Base-by-base conservation (phyloP, 2,329 filamentous ascomycete genomes). In the Ascochyta rabiei region DNA sequence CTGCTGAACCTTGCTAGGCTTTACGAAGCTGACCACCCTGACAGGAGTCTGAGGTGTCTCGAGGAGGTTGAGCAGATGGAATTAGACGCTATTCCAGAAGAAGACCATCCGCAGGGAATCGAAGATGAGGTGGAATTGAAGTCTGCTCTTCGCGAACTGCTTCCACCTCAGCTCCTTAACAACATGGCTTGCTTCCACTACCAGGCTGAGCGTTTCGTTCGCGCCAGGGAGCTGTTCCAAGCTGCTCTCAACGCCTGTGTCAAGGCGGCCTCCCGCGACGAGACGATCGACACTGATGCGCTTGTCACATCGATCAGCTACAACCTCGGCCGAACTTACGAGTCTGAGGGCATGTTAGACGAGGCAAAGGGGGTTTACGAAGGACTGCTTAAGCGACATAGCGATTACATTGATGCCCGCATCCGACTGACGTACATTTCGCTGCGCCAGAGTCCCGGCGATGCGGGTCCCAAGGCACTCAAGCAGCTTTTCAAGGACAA, bases 131-230 rank as follows among this genome's bases (percentile, higher is more conserved):
- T 80, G 3, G 82, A 84, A 26, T 77, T 85, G 52, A 84, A 84
- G 50, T 79, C 80, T 19, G 81, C 82, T 15, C 81, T 96, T 24
- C 87, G 92, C 48, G 90, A 93, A 70, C 82, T 89, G 54, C 80
- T 99, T 1, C 90, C 93, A 1, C 95, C 95, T 4, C 92, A 96
- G 69, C 82, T 98, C 2, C 83, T 99, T 38, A 99, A 98, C 81
- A 99, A 99, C 73, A 96, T 98, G 72, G 95, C 91, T 5, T 97
- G 93, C 75, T 98, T 98, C 77, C 86, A 96, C 64, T 97, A 91
- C 63, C 92, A 96, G 71, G 84, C 87, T 2, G 92, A 96, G 66
- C 92, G 91, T 70, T 87, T 89, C 60, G 86, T 89, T 18, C 81
- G 86, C 57, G 93, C 95, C 19, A 88, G 90, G 62, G 88, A 93